Evolutionary conservation across 345 rosid species (phyloP), one percentile per base, ranked within the genome.

Genomic region (Arabis hirsuta): DNA sequence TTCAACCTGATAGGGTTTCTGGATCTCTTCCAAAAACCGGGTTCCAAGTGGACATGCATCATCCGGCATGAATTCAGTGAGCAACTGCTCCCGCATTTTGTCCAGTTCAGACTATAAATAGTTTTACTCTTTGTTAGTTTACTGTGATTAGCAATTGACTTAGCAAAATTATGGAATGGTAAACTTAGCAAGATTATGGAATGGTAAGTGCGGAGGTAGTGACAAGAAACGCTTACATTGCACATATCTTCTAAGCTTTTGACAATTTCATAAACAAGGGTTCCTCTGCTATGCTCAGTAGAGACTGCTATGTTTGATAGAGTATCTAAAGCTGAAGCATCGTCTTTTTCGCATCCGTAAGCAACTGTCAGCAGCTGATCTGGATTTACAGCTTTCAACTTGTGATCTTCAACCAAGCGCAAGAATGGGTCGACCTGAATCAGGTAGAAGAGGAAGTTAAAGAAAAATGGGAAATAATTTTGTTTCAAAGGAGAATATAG

Each of bases 361-460:
- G 69, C 67, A 77, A 24, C 55, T 55, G 53, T 62, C 14, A 63
- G 78, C 44, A 13, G 80, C 65, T 55, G 82, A 61, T 76, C 82
- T 62, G 87, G 19, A 64, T 64, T 67, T 58, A 83, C 81, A 70
- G 89, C 96, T 69, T 77, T 79, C 61, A 95, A 78, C 86, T 95
- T 95, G 74, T 80, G 78, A 62, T 91, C 93, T 73, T 83, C 94
- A 78, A 91, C 87, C 80, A 95, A 76, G 58, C 36, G 79, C 78
- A 95, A 74, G 79, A 83, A 95, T 14, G 99, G 96, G 72, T 95
- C 98, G 41, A 84, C 84, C 99, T 95, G 82, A 74, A 73, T 62
- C 78, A 81, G 65, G 45, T 54, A 67, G 27, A 76, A 39, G 38
- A 58, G 13, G 42, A 58, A 16, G 73, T 69, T 73, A 44, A 26